These are phyloP conservation scores for Leptographium galeiforme DNA, from an alignment of 2,329 filamentous ascomycete genomes.

Conservation along the genomic window DNA sequence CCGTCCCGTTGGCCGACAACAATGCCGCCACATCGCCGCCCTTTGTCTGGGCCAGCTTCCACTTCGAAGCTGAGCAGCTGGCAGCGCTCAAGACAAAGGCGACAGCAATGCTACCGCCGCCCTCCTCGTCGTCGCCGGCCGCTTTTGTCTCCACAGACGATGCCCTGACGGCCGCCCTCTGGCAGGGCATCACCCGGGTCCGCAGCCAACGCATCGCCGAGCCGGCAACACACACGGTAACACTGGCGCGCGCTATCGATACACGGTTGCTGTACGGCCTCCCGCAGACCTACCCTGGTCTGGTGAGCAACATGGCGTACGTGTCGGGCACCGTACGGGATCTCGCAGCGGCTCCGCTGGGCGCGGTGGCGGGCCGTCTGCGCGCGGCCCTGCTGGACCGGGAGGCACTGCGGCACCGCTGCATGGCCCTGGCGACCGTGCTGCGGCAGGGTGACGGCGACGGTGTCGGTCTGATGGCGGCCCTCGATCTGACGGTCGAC, in stretches of 20 bases:
- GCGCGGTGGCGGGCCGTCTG: conserved; percentile 21
- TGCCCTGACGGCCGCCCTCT: conserved; percentile 35
- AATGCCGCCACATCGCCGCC: background rate
- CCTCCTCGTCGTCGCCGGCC: background rate
- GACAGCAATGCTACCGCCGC: background rate
- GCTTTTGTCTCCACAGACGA: conserved; percentile 34
- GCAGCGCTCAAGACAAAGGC: conserved; percentile 3
- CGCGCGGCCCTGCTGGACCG: conserved; percentile 24
- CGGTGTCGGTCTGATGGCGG: conserved; percentile 19
- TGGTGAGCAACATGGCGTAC: conserved; percentile 30
- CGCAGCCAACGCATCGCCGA: conserved; percentile 22
- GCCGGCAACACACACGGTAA: conserved; percentile 11
- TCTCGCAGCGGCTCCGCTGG: conserved; percentile 5
- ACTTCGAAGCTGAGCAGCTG: conserved; percentile 2
- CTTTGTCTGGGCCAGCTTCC: conserved; percentile 9
- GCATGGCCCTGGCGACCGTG: conserved; percentile 1
- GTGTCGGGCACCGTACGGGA: conserved; percentile 1
- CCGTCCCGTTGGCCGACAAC: background rate
- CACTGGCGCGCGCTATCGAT: conserved; percentile 35
- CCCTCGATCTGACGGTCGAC: conserved; percentile 19
- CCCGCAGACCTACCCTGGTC: conserved; percentile 30
- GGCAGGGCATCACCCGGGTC: conserved; percentile 28
- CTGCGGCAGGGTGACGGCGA: conserved; percentile 19
- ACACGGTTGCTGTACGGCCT: conserved; percentile 28
- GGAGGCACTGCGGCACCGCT: conserved; percentile 24